These are phyloP conservation scores for Verbena officinalis DNA, from an alignment of 257 asterid species.

Conservation along the genomic window DNA sequence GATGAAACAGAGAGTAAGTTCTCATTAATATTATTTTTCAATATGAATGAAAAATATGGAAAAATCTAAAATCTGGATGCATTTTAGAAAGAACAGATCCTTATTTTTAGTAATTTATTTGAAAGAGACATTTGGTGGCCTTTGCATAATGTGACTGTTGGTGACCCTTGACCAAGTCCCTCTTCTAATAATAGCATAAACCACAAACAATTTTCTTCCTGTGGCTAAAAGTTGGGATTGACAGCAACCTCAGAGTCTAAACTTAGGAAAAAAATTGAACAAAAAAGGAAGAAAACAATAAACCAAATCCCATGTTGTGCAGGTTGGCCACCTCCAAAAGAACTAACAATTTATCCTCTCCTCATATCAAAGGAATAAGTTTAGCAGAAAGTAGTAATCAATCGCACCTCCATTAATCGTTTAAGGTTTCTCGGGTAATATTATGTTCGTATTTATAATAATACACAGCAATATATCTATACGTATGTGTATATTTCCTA, in stretches of 20 bases:
- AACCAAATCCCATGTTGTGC: slow-evolving; percentile 2
- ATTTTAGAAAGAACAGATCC: no score
- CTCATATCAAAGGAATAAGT: slow-evolving; percentile 25
- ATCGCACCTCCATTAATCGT: slow-evolving; percentile 17
- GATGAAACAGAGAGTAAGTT: no score
- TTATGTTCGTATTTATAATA: background rate
- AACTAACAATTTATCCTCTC: slow-evolving; percentile 26
- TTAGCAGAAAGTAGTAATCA: slow-evolving; percentile 10
- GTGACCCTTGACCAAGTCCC: background rate
- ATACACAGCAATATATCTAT: no score
- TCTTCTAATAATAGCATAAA: slow-evolving; percentile 27
- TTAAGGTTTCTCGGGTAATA: slow-evolving; percentile 33
- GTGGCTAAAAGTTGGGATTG: slow-evolving; percentile 45
- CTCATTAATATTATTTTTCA: no score
- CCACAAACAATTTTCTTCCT: background rate
- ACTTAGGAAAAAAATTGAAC: slow-evolving; percentile 17
- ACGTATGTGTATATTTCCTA: no score
- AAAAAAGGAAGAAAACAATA: background rate
- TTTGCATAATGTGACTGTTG: no score
- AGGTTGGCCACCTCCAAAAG: slow-evolving; percentile 21
- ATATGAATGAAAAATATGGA: no score
- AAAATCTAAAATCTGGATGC: no score
- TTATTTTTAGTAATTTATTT: no score
- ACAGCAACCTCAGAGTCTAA: slow-evolving; percentile 42
- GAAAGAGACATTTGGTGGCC: no score